Evolutionary conservation across 768 basidiomycete genomes (phyloP).

Genomic region (Kwoniella europaea): DNA sequence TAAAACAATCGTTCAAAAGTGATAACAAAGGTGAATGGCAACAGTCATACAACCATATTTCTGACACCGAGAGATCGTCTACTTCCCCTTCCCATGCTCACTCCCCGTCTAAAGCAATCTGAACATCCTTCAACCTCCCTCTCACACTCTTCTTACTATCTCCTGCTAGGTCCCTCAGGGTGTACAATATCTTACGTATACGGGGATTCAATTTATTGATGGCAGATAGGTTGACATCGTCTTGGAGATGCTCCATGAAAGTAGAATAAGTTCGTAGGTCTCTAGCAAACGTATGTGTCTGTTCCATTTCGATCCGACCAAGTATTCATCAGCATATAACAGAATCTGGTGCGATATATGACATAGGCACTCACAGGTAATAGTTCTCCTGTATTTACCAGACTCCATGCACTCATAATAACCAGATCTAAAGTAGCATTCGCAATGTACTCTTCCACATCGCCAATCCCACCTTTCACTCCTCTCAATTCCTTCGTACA

Average conservation of each 20-base stretch:
- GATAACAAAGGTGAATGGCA: no score
- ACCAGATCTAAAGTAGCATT: slow-evolving; percentile 87
- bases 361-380: slow-evolving; percentile 64
- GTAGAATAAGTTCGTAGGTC: slow-evolving; percentile 70
- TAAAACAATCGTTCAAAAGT: no score
- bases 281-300: slow-evolving; percentile 92
- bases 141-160: slow-evolving; percentile 44
- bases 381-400: slow-evolving; percentile 54
- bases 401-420: slow-evolving; percentile 79
- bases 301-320: neutral
- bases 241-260: slow-evolving; percentile 60
- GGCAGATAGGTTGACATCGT: slow-evolving; percentile 52
- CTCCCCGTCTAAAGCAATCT: slow-evolving; percentile 26
- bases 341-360: no score
- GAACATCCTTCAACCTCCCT: slow-evolving; percentile 44
- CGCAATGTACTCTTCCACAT: slow-evolving; percentile 86
- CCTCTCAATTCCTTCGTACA: slow-evolving; percentile 77
- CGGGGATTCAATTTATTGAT: slow-evolving; percentile 31
- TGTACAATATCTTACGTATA: slow-evolving; percentile 26
- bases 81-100: neutral
- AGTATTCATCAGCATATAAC: neutral
- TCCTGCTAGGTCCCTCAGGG: slow-evolving; percentile 36
- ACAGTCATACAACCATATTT: no score
- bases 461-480: slow-evolving; percentile 72
- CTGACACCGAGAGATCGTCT: neutral